These are phyloP conservation scores for Colletotrichum endophyticum DNA, from an alignment of 2,329 filamentous ascomycete genomes.

Conservation along the genomic window DNA sequence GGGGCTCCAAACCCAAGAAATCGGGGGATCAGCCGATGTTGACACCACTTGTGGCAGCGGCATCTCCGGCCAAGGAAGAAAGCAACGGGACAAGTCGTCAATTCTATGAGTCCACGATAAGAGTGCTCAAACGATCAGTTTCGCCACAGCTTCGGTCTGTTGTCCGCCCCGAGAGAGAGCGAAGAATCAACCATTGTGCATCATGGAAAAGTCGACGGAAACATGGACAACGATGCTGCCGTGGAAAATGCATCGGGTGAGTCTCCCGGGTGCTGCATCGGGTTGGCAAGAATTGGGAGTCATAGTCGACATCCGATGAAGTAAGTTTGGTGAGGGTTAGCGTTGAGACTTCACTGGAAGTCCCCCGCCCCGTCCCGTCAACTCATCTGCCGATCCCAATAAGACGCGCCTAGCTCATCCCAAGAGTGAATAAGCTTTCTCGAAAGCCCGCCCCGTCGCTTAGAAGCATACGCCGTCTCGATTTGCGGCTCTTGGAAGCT, in stretches of 20 bases:
- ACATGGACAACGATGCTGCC: background rate
- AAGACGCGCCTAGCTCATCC: background rate
- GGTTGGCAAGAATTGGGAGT: background rate
- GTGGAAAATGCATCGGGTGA: background rate
- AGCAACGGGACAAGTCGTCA: background rate
- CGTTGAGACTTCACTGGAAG: background rate
- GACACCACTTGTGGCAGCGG: background rate
- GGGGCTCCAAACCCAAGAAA: background rate
- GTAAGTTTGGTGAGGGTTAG: background rate
- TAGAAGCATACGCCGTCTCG: background rate
- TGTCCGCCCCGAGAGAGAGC: background rate
- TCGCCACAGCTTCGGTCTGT: background rate
- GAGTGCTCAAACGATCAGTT: background rate
- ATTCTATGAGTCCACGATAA: background rate
- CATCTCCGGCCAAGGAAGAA: background rate
- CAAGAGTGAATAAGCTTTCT: background rate
- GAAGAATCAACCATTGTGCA: background rate
- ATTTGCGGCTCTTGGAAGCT: background rate
- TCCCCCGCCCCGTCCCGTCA: background rate
- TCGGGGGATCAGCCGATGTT: background rate
- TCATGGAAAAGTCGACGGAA: background rate
- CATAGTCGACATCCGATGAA: background rate
- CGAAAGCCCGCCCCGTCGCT: background rate
- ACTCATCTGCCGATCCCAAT: background rate
- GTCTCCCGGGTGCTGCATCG: background rate